Evolutionary conservation across 2,329 filamentous ascomycete species (phyloP).

Genomic region (Fusarium brevicatenulatum): DNA sequence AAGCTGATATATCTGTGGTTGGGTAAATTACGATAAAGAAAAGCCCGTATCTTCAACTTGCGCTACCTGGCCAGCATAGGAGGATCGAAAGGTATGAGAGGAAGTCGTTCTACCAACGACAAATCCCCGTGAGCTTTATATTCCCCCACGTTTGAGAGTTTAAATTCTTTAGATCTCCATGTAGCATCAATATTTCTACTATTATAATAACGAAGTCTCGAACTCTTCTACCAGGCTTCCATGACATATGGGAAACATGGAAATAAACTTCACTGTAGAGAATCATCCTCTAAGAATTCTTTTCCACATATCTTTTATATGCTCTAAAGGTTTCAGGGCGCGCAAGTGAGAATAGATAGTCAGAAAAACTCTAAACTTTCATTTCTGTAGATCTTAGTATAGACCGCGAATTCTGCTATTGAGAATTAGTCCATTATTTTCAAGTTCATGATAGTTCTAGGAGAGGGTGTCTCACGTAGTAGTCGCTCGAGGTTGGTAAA

Average conservation of each 20-base stretch:
- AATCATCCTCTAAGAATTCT: neutral
- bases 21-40: fast-evolving
- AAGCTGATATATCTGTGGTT: neutral
- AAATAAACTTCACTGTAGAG: neutral
- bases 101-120: too few relatives aligned
- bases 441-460: neutral
- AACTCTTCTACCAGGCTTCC: neutral
- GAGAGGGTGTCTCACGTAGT: neutral
- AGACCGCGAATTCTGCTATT: neutral
- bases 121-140: neutral
- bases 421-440: too few relatives aligned
- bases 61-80: fast-evolving
- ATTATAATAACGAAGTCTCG: too few relatives aligned
- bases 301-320: neutral
- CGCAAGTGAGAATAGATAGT: neutral
- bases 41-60: neutral
- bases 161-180: neutral
- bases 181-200: neutral
- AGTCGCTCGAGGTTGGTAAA: neutral
- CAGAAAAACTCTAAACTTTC: too few relatives aligned
- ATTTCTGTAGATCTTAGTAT: neutral
- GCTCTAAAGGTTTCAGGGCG: neutral
- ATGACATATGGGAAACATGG: neutral
- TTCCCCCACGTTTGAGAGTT: neutral
- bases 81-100: neutral